These are phyloP conservation scores for Podaxis sp. DNA, from an alignment of 768 basidiomycete genomes.

Conservation along the genomic window DNA sequence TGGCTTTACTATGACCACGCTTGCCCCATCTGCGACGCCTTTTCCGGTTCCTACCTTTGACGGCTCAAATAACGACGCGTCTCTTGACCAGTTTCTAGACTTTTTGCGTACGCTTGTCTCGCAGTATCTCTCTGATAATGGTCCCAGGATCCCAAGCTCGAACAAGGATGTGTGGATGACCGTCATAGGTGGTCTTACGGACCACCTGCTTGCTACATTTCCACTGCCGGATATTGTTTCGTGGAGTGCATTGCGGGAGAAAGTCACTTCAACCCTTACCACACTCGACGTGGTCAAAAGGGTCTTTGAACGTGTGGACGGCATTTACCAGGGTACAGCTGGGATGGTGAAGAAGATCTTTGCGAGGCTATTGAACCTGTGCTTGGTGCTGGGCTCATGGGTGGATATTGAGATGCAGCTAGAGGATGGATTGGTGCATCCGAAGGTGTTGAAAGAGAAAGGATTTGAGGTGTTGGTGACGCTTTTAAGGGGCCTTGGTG, in stretches of 20 bases:
- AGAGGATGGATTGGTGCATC: slow-evolving; percentile 42
- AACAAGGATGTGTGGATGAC: slow-evolving; percentile 48
- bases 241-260: slow-evolving; percentile 56
- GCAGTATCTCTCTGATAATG: slow-evolving; percentile 34
- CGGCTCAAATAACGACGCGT: slow-evolving; percentile 28
- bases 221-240: slow-evolving; percentile 49
- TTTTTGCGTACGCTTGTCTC: slow-evolving; percentile 41
- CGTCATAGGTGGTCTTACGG: slow-evolving; percentile 50
- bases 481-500: slow-evolving; percentile 50
- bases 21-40: slow-evolving; percentile 25
- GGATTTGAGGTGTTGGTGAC: slow-evolving; percentile 42
- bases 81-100: slow-evolving; percentile 38
- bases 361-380: slow-evolving; percentile 51
- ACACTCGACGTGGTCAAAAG: slow-evolving; percentile 55
- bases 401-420: slow-evolving; percentile 41
- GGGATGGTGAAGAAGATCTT: slow-evolving; percentile 51
- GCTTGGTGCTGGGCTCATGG: slow-evolving; percentile 60
- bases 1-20: slow-evolving; percentile 20
- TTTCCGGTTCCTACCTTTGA: slow-evolving; percentile 32
- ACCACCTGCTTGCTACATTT: slow-evolving; percentile 53
- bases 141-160: slow-evolving; percentile 28
- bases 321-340: slow-evolving; percentile 28
- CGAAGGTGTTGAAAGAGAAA: slow-evolving; percentile 48
- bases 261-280: slow-evolving; percentile 25
- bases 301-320: slow-evolving; percentile 32